phyloP scores from a whole-genome alignment of 768 basidiomycete species.

The Boletus bicolor region DNA sequence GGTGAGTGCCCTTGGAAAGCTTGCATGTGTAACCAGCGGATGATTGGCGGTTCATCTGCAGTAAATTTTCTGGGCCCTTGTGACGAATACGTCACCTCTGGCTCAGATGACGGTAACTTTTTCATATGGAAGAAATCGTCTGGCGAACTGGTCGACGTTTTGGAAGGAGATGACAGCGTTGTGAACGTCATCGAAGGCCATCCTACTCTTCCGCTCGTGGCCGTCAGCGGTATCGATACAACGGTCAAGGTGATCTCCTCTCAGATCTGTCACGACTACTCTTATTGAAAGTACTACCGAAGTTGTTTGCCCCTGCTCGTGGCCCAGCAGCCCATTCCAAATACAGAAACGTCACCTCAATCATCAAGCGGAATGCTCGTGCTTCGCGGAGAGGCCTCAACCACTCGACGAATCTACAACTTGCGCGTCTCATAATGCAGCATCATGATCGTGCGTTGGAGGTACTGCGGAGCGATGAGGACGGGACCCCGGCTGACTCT shows the following conservation, averaged over 20 bases:
- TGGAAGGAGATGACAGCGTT: conserved; percentile 77
- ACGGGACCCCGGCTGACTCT: conserved; percentile 22
- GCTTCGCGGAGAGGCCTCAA: conserved; percentile 25
- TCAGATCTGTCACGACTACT: neutral
- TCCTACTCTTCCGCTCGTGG: conserved; percentile 72
- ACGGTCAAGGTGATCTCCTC: conserved; percentile 66
- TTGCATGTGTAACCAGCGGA: neutral
- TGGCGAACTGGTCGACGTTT: conserved; percentile 65
- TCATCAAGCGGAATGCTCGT: conserved; percentile 54
- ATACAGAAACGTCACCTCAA: conserved; percentile 47
- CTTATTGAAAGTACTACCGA: neutral
- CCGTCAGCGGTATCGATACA: conserved; percentile 82
- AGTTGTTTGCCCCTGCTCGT: conserved; percentile 66
- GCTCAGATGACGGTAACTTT: conserved; percentile 84
- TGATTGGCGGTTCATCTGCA: conserved; percentile 27
- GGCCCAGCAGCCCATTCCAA: conserved; percentile 52
- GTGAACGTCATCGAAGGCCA: conserved; percentile 89
- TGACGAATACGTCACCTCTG: conserved; percentile 77
- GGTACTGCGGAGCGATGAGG: conserved; percentile 22
- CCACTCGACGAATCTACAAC: conserved; percentile 20
- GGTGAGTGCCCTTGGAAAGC: conserved; percentile 43
- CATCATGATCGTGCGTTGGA: conserved; percentile 29
- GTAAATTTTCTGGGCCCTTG: conserved; percentile 81
- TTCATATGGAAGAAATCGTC: conserved; percentile 81
- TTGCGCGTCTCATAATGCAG: conserved; percentile 31